These are phyloP conservation scores for Alternaria conjuncta DNA, from an alignment of 2,329 filamentous ascomycete genomes.

Conservation along the genomic window DNA sequence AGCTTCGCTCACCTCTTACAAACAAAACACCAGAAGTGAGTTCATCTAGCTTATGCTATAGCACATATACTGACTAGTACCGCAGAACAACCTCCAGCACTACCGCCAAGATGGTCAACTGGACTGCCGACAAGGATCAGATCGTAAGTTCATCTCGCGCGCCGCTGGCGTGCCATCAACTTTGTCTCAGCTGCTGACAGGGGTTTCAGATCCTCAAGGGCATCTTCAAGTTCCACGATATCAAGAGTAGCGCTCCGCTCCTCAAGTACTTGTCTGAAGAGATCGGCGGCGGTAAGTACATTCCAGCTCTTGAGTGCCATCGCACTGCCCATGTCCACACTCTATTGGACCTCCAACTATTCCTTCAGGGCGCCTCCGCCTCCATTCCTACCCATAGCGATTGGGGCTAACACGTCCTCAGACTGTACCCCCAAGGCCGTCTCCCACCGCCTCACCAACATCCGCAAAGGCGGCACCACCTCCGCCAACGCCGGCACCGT, in stretches of 20 bases:
- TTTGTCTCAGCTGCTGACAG: background rate
- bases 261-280: background rate
- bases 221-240: constrained; percentile 25
- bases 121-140: constrained; percentile 30
- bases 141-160: constrained; percentile 15
- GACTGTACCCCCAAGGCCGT: constrained; percentile 40
- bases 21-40: background rate
- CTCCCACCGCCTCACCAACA: constrained; percentile 26
- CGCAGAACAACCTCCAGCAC: background rate
- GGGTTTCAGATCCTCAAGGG: constrained; percentile 25
- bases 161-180: background rate
- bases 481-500: too few species aligned
- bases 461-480: background rate
- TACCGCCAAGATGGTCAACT: constrained; percentile 23
- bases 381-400: background rate
- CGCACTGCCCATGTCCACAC: too few species aligned
- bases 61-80: background rate
- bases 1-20: background rate
- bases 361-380: too few species aligned
- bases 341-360: background rate
- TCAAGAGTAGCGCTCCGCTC: constrained; percentile 7
- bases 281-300: constrained; percentile 12
- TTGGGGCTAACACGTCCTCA: background rate
- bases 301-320: background rate
- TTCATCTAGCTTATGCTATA: background rate